Conservation (phyloP, 1,139 yeast genomes). For the Suhomyces bokatorum region DNA sequence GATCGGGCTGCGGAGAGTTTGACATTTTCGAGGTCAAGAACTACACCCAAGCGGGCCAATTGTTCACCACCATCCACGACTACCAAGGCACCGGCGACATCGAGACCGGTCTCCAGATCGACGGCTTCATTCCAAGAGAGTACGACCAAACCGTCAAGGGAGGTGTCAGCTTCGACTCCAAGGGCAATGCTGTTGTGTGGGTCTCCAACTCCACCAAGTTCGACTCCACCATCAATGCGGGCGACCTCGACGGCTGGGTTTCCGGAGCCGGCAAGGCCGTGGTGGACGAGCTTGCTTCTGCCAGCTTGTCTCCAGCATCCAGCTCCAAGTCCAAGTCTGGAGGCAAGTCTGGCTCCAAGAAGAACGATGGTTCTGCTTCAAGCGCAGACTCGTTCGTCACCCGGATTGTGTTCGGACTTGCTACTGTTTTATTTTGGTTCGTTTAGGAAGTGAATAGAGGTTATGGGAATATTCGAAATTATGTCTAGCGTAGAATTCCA, state of each 20-base stretch:
- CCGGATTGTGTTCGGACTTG: constrained; percentile 17
- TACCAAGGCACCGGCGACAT: constrained; percentile 68
- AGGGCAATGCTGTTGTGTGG: constrained; percentile 62
- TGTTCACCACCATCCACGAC: constrained; percentile 69
- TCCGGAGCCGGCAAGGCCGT: constrained; percentile 23
- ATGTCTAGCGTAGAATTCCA: not conserved
- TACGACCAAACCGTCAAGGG: constrained; percentile 55
- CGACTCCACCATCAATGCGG: constrained; percentile 36
- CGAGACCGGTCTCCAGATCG: constrained; percentile 56
- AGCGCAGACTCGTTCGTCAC: constrained; percentile 19
- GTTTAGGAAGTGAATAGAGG: constrained; percentile 11
- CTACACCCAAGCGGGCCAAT: constrained; percentile 51
- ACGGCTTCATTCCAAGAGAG: constrained; percentile 59
- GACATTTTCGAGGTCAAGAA: constrained; percentile 77
- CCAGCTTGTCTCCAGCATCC: constrained; percentile 22
- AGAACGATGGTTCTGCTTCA: constrained; percentile 22
- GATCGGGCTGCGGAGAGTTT: constrained; percentile 94
- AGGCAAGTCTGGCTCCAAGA: constrained; percentile 21
- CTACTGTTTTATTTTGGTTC: constrained; percentile 21
- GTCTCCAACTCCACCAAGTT: constrained; percentile 56
- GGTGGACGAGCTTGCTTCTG: constrained; percentile 26
- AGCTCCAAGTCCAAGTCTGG: constrained; percentile 16
- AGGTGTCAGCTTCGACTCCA: constrained; percentile 66
- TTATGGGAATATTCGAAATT: not conserved
- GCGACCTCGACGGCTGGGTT: constrained; percentile 40